A percentile compares a stretch with the other conserved stretches of the same genome.
phyloP scores from a whole-genome alignment of 2,329 filamentous ascomycete genomes.

The Cladorrhinum sp. region DNA sequence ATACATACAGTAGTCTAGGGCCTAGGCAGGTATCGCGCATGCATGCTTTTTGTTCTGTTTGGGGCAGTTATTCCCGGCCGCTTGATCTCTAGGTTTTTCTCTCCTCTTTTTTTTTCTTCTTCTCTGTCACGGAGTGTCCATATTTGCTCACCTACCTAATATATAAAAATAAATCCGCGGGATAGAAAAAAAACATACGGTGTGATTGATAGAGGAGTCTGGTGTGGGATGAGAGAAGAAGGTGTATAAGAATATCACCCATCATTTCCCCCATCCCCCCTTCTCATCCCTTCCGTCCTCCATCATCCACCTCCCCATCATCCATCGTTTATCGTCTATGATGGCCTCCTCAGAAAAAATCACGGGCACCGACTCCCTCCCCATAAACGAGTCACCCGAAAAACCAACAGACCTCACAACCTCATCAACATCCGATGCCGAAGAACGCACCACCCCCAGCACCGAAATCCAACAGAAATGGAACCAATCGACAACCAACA shows the following conservation, averaged over 20 bases:
- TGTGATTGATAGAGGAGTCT: not conserved
- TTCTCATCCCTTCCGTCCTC: not conserved
- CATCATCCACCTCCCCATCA: not conserved
- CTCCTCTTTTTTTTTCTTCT: not conserved
- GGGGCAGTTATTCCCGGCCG: not conserved
- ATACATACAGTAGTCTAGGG: too few species aligned
- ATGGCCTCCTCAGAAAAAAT: too few species aligned
- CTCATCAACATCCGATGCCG: not conserved
- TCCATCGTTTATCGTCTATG: too few species aligned
- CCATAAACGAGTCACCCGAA: not conserved
- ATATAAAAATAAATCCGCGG: too few species aligned
- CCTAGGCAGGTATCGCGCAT: too few species aligned
- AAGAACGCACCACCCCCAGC: not conserved
- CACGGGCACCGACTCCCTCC: too few species aligned
- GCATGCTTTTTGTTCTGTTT: not conserved
- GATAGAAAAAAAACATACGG: not conserved
- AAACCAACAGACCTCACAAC: not conserved
- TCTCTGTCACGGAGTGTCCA: too few species aligned
- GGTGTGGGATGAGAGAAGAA: not conserved
- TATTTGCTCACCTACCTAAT: too few species aligned
- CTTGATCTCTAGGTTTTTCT: not conserved
- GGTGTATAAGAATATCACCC: not conserved
- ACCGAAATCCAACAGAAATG: slow-evolving; percentile 49
- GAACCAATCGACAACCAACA: slow-evolving; percentile 60
- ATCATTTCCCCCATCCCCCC: too few species aligned